These are phyloP conservation scores for Lactarius trivialis DNA, from an alignment of 768 basidiomycete genomes.

Conservation along the genomic window DNA sequence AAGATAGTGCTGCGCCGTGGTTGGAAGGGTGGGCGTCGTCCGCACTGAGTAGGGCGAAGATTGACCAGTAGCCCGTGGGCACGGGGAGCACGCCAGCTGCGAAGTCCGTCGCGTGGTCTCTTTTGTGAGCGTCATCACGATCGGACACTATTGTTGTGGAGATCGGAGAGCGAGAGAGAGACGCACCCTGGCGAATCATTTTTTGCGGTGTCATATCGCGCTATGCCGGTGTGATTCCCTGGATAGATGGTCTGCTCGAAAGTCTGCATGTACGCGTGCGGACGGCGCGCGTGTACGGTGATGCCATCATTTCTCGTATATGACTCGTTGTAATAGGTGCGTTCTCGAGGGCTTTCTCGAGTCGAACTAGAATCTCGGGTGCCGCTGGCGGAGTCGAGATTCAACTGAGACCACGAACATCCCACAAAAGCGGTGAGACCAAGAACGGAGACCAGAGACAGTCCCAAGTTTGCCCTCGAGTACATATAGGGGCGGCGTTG, in stretches of 20 bases:
- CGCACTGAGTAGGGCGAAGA: slow-evolving; percentile 11
- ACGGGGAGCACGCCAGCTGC: slow-evolving; percentile 9
- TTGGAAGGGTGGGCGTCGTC: not conserved
- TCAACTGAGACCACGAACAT: slow-evolving; percentile 9
- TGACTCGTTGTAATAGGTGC: not conserved
- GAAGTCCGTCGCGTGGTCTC: not conserved
- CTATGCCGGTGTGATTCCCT: slow-evolving; percentile 5
- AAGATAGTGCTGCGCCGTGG: not conserved
- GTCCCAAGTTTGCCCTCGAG: not conserved
- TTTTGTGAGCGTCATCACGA: not conserved
- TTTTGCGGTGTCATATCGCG: slow-evolving; percentile 6
- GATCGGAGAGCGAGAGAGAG: not conserved
- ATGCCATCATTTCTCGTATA: not conserved
- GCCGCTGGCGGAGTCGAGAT: slow-evolving; percentile 2
- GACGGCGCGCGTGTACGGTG: not conserved
- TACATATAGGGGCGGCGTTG: not conserved
- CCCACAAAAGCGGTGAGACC: slow-evolving; percentile 1
- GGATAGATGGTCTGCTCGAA: slow-evolving; percentile 6
- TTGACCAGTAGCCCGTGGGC: slow-evolving; percentile 10
- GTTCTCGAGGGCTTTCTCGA: not conserved
- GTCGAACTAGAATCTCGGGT: not conserved
- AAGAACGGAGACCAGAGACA: slow-evolving; percentile 2
- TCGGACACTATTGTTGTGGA: too few species aligned
- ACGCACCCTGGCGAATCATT: not conserved
- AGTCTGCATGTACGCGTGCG: not conserved